Conservation (phyloP, 805 yeast species). For the Sungouiozyma intestinalis region DNA sequence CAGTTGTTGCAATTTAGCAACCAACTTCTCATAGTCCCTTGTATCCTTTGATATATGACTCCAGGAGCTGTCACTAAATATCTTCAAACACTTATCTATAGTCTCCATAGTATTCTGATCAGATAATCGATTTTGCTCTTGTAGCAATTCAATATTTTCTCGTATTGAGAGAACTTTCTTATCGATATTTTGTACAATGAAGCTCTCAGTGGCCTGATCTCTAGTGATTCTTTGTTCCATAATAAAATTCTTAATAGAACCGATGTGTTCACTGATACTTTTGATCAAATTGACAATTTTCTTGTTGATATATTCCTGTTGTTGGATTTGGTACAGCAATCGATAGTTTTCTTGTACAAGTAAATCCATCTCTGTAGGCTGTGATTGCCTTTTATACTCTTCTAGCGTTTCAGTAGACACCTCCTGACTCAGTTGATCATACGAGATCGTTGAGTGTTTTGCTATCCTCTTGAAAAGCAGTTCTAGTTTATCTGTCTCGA, state of each 20-base stretch:
- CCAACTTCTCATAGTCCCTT: constrained; percentile 6
- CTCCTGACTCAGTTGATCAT: constrained; percentile 12
- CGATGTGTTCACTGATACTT: constrained; percentile 21
- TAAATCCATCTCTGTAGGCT: constrained; percentile 10
- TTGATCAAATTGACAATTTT: constrained; percentile 18
- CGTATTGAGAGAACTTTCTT: constrained; percentile 9
- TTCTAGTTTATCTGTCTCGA: constrained; percentile 22
- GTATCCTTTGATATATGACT: constrained; percentile 9
- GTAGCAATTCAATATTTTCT: constrained; percentile 7
- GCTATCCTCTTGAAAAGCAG: constrained; percentile 18
- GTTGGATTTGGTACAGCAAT: constrained; percentile 22
- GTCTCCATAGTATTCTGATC: constrained; percentile 9
- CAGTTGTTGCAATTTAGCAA: neutral
- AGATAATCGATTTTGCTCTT: constrained; percentile 5
- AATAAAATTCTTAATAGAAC: constrained; percentile 21
- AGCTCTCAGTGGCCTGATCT: constrained; percentile 12
- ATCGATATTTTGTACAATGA: constrained; percentile 14
- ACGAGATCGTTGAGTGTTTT: constrained; percentile 21
- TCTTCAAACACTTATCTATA: constrained; percentile 8
- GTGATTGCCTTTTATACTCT: constrained; percentile 5
- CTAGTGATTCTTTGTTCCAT: constrained; percentile 21
- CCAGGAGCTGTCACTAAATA: constrained; percentile 18
- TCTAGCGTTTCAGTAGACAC: constrained; percentile 8
- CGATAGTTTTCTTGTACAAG: constrained; percentile 20
- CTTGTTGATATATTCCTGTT: constrained; percentile 20